Evolutionary conservation across 2,329 filamentous ascomycete genomes (phyloP), one percentile per base, ranked within the genome.

Genomic region (Akanthomyces uredinophilus): DNA sequence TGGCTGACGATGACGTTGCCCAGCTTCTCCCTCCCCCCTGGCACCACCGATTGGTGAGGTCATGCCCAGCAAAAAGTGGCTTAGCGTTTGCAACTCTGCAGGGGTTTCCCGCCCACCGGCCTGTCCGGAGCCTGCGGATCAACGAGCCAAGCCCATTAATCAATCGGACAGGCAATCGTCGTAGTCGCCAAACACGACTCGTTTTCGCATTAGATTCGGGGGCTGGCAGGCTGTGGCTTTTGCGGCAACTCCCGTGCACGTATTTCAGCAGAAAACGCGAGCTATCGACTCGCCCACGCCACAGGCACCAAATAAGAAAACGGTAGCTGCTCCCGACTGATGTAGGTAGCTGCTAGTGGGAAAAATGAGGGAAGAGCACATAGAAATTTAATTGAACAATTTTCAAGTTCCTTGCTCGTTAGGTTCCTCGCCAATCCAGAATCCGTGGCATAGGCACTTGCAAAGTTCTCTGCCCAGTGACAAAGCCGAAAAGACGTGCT

Each of bases 11-110:
- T 57, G 20, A 49, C 43, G 44, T 47, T 47, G 29, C 43, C 20
- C 8, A n/a, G 24, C 11, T 39, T 39, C 37, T 39, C 10, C 6
- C 29, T 18, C 6, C 29, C 29, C 29, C 50, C 29, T 1, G 11
- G 27, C 49, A n/a, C 18, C 14, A 7, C 32, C n/a, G 5, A 35
- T 14, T 47, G 27, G 20, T 57, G 54, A 47, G 54, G 54, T 47
- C 54, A 57, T 56, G 27, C 39, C 54, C 54, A 47, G 29, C 29
- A n/a, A 49, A n/a, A 13, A 29, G 43, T 47, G 54, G 27, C 54
- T 57, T 57, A 57, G 54, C 54, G 54, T 39, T 57, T 47, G 4
- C 6, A 29, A 4, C 27, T 11, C 27, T 16, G 24, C n/a, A 37
- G 16, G 43, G 20, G 5, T 49, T 20, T 22, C 41, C 27, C 27